A percentile compares a stretch with the other conserved stretches of the same genome.
phyloP scores from a whole-genome alignment of 495 filamentous ascomycete species.

The Astrothelium macrocarpum region DNA sequence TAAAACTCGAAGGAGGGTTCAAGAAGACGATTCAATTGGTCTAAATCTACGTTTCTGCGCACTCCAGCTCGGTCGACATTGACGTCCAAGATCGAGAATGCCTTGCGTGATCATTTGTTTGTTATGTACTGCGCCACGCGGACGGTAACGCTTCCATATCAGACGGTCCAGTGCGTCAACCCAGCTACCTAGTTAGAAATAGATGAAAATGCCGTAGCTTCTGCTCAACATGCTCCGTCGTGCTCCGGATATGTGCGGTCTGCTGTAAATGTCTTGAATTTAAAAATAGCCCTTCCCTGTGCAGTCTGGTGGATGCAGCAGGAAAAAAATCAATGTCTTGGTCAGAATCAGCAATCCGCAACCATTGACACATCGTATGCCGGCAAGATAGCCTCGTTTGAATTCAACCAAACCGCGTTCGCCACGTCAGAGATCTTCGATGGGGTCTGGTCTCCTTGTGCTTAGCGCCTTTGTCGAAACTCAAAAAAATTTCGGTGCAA shows the following conservation, averaged over 20 bases:
- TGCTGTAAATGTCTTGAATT: background rate
- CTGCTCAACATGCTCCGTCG: background rate
- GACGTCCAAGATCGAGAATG: background rate
- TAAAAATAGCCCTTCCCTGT: background rate
- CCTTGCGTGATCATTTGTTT: background rate
- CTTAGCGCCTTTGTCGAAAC: slow-evolving; percentile 2
- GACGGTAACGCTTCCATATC: slow-evolving; percentile 1
- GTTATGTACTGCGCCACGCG: slow-evolving; percentile 3
- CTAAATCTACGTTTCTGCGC: background rate
- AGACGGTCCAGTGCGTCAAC: background rate
- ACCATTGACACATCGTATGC: slow-evolving; percentile 6
- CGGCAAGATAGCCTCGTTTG: slow-evolving; percentile 8
- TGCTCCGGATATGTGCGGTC: background rate
- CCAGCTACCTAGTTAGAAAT: background rate
- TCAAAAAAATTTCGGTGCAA: slow-evolving; percentile 6
- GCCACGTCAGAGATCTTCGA: slow-evolving; percentile 13
- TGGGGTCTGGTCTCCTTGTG: slow-evolving; percentile 7
- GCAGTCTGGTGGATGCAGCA: background rate
- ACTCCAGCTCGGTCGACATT: background rate
- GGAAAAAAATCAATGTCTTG: background rate
- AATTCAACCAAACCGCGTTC: slow-evolving; percentile 11
- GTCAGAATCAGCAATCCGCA: slow-evolving; percentile 6
- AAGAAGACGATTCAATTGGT: background rate
- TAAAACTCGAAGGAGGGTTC: background rate
- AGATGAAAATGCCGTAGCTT: slow-evolving; percentile 3